Percentiles rank a stretch among this genome's conserved stretches.
These are phyloP conservation scores for Suillus clintonianus DNA, from an alignment of 768 basidiomycete species.

Conservation along the genomic window DNA sequence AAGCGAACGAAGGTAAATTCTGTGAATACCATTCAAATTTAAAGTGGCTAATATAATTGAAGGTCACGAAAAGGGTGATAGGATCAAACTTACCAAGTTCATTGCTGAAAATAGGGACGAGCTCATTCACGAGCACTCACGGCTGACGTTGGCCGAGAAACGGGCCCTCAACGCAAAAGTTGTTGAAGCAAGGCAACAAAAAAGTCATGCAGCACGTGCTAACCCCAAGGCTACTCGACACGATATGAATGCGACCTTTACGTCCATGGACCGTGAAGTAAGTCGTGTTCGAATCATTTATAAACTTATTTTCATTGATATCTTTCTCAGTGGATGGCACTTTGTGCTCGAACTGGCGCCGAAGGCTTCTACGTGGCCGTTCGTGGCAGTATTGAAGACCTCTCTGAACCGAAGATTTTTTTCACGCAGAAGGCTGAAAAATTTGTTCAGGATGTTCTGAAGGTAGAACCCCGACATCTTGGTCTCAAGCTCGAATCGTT, in stretches of 20 bases:
- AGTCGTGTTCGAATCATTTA: too few relatives aligned
- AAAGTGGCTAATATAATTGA: background rate
- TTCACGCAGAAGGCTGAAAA: conserved; percentile 7
- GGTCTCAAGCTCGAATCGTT: conserved; percentile 4
- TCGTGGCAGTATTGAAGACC: conserved; percentile 2
- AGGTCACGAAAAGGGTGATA: background rate
- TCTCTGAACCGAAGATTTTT: conserved; percentile 4
- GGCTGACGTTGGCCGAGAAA: background rate
- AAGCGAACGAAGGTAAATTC: background rate
- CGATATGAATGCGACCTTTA: background rate
- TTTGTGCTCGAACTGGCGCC: background rate
- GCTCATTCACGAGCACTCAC: background rate
- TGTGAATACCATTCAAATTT: too few relatives aligned
- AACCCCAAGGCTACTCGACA: background rate
- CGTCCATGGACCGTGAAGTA: too few relatives aligned
- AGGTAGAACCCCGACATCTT: background rate
- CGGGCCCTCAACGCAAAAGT: background rate
- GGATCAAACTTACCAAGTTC: background rate
- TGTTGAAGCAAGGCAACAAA: background rate
- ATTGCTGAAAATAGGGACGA: background rate
- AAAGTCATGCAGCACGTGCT: background rate
- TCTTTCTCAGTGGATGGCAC: background rate
- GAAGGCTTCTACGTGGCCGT: conserved; percentile 9
- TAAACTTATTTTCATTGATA: too few relatives aligned
- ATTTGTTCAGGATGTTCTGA: background rate